Base-by-base conservation (phyloP, 225 moss, liverwort and hornwort species). In the Climacium dendroides region DNA sequence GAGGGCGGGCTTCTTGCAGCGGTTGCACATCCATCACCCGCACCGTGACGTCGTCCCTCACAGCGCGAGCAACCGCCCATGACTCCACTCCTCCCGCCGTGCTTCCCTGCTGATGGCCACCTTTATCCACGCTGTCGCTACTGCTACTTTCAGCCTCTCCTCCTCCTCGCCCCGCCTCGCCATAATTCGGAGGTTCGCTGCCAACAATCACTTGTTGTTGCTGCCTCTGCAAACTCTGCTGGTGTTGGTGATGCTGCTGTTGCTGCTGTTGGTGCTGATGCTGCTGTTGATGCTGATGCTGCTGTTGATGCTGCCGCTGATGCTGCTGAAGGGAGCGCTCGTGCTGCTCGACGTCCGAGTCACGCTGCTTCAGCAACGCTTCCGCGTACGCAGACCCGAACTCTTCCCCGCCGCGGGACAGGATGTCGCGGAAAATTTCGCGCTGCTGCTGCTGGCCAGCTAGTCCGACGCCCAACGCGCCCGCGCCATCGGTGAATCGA, bases 21-120 rank as follows among this genome's bases (percentile, higher is more conserved):
- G 92, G 89, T 88, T 91, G 93, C 90, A 92, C 92, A 47, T 94
- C 92, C 94, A 94, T 94, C 52, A 90, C 94, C 94, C 92, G 94
- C 89, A 84, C 90, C 70, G 88, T 88, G 45, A 72, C 79, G 84
- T 94, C 94, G 57, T 91, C 94, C 65, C 92, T 92, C 91, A 93
- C 79, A 93, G 92, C 85, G 75, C 90, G 93, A 81, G 93, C 41
- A 78, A 58, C 88, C 92, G 89, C 92, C 93, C 93, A 93, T 88
- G 89, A 89, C 88, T 92, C 92, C 93, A 92, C 92, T 79, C 85
- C 91, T 61, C 89, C 88, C 81, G 90, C 89, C 82, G 65, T 83
- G 85, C 85, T 77, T 83, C 65, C 78, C 41, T 78, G 78, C 70
- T 89, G 90, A 76, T 93, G 93, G 24, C 86, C 92, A n/a, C 92